Evolutionary conservation across 2,329 filamentous ascomycete species (phyloP), one percentile per base, ranked within the genome.

Genomic region (Cytospora piceicola): DNA sequence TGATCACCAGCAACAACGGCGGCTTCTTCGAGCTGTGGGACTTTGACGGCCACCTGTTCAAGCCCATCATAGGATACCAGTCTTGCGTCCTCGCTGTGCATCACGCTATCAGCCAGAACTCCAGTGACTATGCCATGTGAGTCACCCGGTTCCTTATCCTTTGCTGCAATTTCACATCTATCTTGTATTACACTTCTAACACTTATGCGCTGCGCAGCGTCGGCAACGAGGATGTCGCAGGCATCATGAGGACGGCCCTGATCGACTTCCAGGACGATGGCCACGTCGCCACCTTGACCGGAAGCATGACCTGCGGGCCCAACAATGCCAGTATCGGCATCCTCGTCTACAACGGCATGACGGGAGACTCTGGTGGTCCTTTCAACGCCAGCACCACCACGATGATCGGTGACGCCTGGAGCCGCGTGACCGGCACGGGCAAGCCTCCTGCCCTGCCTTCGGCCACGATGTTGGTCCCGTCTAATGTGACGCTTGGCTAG

Each of bases 11-110:
- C 17, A 61, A 61, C 46, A 67, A 67, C 34, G 58, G 55, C 22
- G 65, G 65, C 30, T 67, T 61, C 27, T 67, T 61, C 58, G 65
- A 67, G 49, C 27, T 67, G 20, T 67, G 65, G 65, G 29, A 55
- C 12, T 67, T 67, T n/a, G 34, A 52, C 30, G 55, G 29, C 49
- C 17, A 54, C 29, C 27, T 34, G 14, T 67, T 61, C 30, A 55
- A 54, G 11, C 65, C 65, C 1, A 46, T 67, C 22, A 56, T 58
- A 2, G 65, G 65, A 5, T 61, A 53, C 46, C 36, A 61, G 22
- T 64, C 61, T 46, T 67, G 65, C 14, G 65, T 67, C 9, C 34
- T 67, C 11, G 65, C 65, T 3, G 36, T 64, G 15, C 55, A 53
- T 2, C 52, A 55, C 2, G 22, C 15, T 11, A 17, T 11, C 24